Percentiles rank a stretch among this genome's conserved stretches.
phyloP scores from a whole-genome alignment of 83 land plant species.

The Larix sibirica region DNA sequence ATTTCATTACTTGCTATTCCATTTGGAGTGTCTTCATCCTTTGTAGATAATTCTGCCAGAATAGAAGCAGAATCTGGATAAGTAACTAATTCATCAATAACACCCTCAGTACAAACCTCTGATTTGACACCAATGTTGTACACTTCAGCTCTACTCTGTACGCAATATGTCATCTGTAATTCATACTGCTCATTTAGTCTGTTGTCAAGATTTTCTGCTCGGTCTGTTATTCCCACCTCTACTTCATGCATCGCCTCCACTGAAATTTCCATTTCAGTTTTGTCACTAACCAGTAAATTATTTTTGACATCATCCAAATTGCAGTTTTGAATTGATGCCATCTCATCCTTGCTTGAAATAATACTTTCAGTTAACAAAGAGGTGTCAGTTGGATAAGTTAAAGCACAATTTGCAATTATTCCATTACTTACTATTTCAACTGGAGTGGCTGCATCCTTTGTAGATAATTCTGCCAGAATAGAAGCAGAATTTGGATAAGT shows the following conservation, averaged over 20 bases:
- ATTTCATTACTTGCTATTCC: background rate
- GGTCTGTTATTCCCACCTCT: background rate
- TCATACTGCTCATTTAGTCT: background rate
- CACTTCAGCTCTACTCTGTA: background rate
- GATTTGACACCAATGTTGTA: background rate
- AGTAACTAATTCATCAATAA: background rate
- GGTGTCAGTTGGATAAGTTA: background rate
- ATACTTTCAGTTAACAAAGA: background rate
- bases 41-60: background rate
- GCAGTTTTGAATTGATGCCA: background rate
- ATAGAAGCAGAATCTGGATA: background rate
- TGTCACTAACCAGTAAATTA: background rate
- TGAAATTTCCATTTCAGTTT: background rate
- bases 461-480: background rate
- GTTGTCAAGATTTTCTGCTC: background rate
- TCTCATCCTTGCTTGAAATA: background rate
- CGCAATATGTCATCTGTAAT: background rate
- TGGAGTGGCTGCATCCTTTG: background rate
- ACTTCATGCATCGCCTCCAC: background rate
- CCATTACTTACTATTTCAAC: background rate
- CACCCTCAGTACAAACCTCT: background rate
- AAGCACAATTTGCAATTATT: background rate
- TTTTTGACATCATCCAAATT: conserved; percentile 3
- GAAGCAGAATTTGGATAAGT: background rate
- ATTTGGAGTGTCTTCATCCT: background rate